These are phyloP conservation scores for Podospora australis DNA, from an alignment of 495 filamentous ascomycete genomes.

Conservation along the genomic window DNA sequence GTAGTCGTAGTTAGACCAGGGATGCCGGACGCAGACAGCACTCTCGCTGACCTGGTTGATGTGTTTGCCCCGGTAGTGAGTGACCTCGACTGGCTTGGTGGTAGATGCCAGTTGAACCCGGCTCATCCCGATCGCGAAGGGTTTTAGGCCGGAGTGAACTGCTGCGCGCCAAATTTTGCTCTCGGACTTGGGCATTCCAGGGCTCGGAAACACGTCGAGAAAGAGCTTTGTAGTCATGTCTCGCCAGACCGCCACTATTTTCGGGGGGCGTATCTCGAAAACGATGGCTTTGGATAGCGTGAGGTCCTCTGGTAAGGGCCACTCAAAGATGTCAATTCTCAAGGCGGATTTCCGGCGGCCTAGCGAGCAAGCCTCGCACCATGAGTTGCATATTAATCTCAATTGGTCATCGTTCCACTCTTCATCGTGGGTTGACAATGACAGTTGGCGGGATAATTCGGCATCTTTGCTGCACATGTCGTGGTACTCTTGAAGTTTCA, in stretches of 20 bases:
- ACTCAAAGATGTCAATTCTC: constrained; percentile 51
- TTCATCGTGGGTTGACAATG: not conserved
- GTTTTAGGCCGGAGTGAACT: not conserved
- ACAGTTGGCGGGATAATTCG: not conserved
- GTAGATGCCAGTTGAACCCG: constrained; percentile 10
- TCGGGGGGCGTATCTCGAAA: constrained; percentile 52
- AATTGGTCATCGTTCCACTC: not conserved
- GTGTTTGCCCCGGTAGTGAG: constrained; percentile 13
- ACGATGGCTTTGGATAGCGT: constrained; percentile 40
- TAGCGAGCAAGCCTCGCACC: constrained; percentile 25
- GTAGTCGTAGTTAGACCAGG: constrained; percentile 32
- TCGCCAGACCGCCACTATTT: constrained; percentile 46
- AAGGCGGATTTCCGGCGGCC: constrained; percentile 27
- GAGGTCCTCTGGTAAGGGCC: constrained; percentile 48
- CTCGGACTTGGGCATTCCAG: too few species aligned
- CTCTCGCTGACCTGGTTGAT: constrained; percentile 18
- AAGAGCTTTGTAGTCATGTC: constrained; percentile 43
- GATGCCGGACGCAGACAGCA: constrained; percentile 42
- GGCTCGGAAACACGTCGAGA: constrained; percentile 29
- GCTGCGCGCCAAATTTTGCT: not conserved
- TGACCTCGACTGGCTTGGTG: constrained; percentile 9
- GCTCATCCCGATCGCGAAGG: not conserved
- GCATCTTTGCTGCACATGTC: constrained; percentile 10
- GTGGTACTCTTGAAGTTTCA: constrained; percentile 43
- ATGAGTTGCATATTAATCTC: constrained; percentile 28